phyloP scores from a whole-genome alignment of 352 stramenopile species.

The Globisporangium nagaii region DNA sequence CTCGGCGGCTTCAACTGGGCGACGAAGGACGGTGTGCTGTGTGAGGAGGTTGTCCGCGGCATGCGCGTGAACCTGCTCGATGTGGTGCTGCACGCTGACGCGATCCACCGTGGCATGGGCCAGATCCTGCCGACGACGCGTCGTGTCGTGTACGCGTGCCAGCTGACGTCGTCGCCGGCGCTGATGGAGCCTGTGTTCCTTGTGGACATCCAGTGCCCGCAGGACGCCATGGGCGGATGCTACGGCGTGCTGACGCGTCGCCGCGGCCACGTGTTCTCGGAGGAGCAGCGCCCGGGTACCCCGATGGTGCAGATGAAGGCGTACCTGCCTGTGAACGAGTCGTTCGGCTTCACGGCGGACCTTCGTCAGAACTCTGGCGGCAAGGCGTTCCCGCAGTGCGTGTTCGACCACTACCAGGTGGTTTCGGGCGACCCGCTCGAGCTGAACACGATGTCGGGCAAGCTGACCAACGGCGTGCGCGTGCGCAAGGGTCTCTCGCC shows the following conservation, averaged over 20 bases:
- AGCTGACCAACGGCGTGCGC: constrained; percentile 93
- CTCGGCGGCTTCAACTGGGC: constrained; percentile 99
- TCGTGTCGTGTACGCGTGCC: constrained; percentile 97
- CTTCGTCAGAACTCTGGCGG: constrained; percentile 97
- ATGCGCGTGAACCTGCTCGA: constrained; percentile 98
- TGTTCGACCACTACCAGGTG: constrained; percentile 99
- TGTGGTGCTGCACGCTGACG: constrained; percentile 99
- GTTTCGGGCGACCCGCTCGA: constrained; percentile 93
- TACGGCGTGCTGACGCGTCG: constrained; percentile 98
- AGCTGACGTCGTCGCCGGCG: constrained; percentile 92
- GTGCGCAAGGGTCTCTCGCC: constrained; percentile 97
- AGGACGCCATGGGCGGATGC: constrained; percentile 98
- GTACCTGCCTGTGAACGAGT: constrained; percentile 99
- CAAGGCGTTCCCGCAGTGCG: constrained; percentile 99
- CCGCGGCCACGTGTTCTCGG: constrained; percentile 98
- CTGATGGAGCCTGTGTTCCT: constrained; percentile 99
- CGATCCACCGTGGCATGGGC: constrained; percentile 99
- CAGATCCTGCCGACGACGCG: constrained; percentile 99
- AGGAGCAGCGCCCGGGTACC: constrained; percentile 97
- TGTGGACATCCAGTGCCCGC: constrained; percentile 97
- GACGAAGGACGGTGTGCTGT: constrained; percentile 96
- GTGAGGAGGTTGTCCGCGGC: constrained; percentile 96
- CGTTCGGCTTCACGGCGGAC: constrained; percentile 99
- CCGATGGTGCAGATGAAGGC: constrained; percentile 99
- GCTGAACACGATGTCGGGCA: constrained; percentile 91